Conservation (phyloP, 495 filamentous ascomycete species). For the Aspergillus bertholletiae region DNA sequence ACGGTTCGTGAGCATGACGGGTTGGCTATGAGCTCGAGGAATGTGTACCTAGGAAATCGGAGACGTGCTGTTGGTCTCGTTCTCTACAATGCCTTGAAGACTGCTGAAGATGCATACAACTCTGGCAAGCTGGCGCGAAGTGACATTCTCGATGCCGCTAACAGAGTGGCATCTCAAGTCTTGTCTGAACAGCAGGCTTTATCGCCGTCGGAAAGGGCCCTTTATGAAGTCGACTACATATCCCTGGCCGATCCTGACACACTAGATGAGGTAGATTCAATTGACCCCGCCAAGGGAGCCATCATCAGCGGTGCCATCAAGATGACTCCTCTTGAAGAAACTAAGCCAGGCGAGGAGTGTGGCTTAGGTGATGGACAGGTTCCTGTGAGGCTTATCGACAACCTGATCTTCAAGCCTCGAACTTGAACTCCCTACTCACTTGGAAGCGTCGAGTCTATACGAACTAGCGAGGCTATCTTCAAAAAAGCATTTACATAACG, state of each 20-base stretch:
- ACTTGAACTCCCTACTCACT: neutral
- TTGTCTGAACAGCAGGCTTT: constrained; percentile 61
- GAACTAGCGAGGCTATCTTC: neutral
- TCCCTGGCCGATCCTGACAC: constrained; percentile 79
- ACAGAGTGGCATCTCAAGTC: constrained; percentile 44
- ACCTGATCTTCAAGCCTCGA: constrained; percentile 67
- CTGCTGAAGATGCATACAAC: constrained; percentile 65
- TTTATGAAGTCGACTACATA: constrained; percentile 85
- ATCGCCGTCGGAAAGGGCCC: constrained; percentile 56
- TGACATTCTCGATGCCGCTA: constrained; percentile 66
- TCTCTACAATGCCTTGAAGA: constrained; percentile 61
- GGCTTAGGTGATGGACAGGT: constrained; percentile 66
- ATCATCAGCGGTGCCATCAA: constrained; percentile 87
- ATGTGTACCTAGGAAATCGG: constrained; percentile 82
- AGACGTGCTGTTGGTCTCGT: constrained; percentile 69
- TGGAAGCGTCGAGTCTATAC: no score
- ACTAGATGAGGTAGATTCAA: constrained; percentile 72
- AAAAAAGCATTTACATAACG: neutral
- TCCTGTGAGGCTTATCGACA: constrained; percentile 89
- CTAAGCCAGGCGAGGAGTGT: constrained; percentile 62
- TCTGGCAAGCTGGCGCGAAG: constrained; percentile 53
- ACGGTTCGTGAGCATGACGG: constrained; percentile 81
- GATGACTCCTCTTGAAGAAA: constrained; percentile 76
- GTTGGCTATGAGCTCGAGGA: constrained; percentile 89
- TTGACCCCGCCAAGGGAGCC: constrained; percentile 63